A percentile compares a stretch with the other conserved stretches of the same genome.
These are phyloP conservation scores for Xylaria sp. DNA, from an alignment of 2,329 filamentous ascomycete genomes.

Conservation along the genomic window DNA sequence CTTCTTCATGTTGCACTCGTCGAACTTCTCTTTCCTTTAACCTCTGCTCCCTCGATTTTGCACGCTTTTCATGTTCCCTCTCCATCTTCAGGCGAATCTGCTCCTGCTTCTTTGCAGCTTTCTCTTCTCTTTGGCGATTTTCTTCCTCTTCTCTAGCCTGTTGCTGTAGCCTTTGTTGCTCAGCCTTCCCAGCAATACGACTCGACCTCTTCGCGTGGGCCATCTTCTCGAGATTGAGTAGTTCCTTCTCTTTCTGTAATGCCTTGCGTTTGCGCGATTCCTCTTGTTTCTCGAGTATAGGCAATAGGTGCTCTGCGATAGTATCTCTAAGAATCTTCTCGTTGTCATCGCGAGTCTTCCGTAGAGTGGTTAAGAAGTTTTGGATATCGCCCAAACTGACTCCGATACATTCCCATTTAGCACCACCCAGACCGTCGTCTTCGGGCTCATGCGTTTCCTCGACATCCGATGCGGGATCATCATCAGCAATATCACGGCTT, in stretches of 20 bases:
- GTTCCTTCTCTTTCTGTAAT: conserved; percentile 76
- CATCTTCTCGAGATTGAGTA: conserved; percentile 84
- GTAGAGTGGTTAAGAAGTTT: conserved; percentile 75
- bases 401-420: conserved; percentile 92
- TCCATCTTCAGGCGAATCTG: conserved; percentile 69
- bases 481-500: conserved; percentile 53
- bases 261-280: conserved; percentile 79
- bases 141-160: conserved; percentile 76
- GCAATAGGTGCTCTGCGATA: conserved; percentile 81
- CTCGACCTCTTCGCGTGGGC: conserved; percentile 95
- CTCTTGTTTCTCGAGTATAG: conserved; percentile 83
- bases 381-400: conserved; percentile 83
- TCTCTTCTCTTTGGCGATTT: conserved; percentile 72
- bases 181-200: conserved; percentile 82
- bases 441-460: conserved; percentile 50
- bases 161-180: conserved; percentile 80
- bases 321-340: conserved; percentile 81
- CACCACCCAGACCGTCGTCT: conserved; percentile 76
- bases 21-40: conserved; percentile 86
- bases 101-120: conserved; percentile 74
- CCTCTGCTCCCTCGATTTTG: conserved; percentile 86
- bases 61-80: conserved; percentile 79
- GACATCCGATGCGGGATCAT: conserved; percentile 48
- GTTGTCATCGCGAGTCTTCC: conserved; percentile 82
- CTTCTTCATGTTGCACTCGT: conserved; percentile 84